Base-by-base conservation (phyloP, 257 asterid genomes). In the Phtheirospermum japonicum region DNA sequence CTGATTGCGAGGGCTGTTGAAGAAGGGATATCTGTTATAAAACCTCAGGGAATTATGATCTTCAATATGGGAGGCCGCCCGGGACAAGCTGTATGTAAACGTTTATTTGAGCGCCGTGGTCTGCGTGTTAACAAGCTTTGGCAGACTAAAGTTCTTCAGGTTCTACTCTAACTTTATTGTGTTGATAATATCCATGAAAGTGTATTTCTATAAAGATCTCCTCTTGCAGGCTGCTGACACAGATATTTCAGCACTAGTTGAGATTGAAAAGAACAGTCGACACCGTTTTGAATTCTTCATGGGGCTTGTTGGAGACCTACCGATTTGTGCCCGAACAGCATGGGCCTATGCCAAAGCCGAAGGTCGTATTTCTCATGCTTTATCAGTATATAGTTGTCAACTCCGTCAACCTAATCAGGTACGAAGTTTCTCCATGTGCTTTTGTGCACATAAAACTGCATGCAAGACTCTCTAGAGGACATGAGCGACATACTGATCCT, bases 141-240 rank as follows among this genome's bases (percentile, higher is more conserved):
- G 99, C 99, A 93, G 80, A 93, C 97, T 43, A 93, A 93, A 87
- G 75, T 93, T 75, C 95, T 93, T 72, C 99, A 93, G 99, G 99
- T 85, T 66, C 65, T 61, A 49, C 55, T 54, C 5, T 57, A 52
- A 60, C 67, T 62, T 66, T 43, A 33, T 6, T 40, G 40, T 20
- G 45, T 63, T 42, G 39, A 54, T 36, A 62, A 28, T 66, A 36
- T 52, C 59, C 42, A 10, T 64, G 59, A 70, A 74, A 61, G 17
- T 19, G 50, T 56, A 45, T 32, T 31, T 66, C 57, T 75, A 61
- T 19, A 75, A 61, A 71, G 9, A 69, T 74, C 55, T 72, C 71
- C 52, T 76, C 19, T 63, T 82, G 73, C 95, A 93, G 99, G 99
- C 99, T 72, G 84, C 96, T 67, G 99, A 93, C 73, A 93, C 99